Base-by-base conservation (phyloP, 208 protist genomes). In the Acanthamoeba divionensis region DNA sequence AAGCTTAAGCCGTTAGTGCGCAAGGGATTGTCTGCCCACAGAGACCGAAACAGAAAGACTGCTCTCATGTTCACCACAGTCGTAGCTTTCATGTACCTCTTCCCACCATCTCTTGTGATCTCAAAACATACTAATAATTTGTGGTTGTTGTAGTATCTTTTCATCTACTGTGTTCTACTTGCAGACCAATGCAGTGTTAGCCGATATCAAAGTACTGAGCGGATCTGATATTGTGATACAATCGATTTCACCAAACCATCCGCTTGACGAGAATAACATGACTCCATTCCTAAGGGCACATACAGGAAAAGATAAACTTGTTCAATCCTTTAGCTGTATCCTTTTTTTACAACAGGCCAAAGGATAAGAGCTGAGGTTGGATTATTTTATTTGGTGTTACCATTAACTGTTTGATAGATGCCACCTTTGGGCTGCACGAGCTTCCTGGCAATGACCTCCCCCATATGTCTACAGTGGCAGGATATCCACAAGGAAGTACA, bases 11-110 rank as follows among this genome's bases (percentile, higher is more conserved):
- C 87, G 21, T 94, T 99, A 57, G 96, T 99, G 6, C 57, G 69
- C 47, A 98, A 98, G 89, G 98, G 98, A 82, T 77, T 98, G 18
- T 69, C 93, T 4, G 95, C 95, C 54, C 98, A 99, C 79, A 92
- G 94, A 12, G 75, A 91, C 44, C 87, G 97, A 45, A 98, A 98
- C 88, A 88, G 93, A 55, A 98, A 98, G 91, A 98, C 97, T 26
- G 97, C 96, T 31, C 93, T 98, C 57, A 99, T 99, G 97, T 97
- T 99, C 69, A 96, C 98, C 5, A 94, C 98, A 2, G 95, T 91
- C 47, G 86, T 98, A 0, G 94, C 96, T n/a, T 96, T 94, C 67
- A 93, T 99, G 38, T 94, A 62, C 45, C 60, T 65, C 82, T 10
- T 21, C 5, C 33, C 31, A 1, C 31, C 6, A 33, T 33, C 7